Evolutionary conservation across 2,329 filamentous ascomycete species (phyloP).

Genomic region (Chaetothyriales sp.): DNA sequence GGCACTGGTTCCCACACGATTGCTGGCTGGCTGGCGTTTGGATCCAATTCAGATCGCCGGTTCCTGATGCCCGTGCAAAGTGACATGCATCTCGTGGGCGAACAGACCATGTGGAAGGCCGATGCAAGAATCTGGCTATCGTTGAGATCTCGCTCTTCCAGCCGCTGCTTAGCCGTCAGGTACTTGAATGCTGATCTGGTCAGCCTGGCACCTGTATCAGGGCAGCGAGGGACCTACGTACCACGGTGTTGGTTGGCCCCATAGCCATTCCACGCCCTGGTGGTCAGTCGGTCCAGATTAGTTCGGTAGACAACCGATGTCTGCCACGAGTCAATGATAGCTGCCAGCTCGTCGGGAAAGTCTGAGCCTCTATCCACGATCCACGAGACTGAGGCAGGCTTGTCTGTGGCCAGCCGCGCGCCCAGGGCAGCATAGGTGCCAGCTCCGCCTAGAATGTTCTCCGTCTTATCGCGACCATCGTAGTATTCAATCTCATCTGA

Average conservation of each 20-base stretch:
- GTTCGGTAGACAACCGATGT: conserved; percentile 57
- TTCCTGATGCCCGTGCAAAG: conserved; percentile 56
- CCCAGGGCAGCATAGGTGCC: conserved; percentile 78
- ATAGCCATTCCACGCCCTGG: conserved; percentile 86
- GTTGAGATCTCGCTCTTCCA: conserved; percentile 58
- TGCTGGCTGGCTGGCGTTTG: conserved; percentile 41
- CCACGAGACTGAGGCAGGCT: conserved; percentile 63
- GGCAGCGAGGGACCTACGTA: conserved; percentile 8
- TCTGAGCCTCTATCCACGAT: conserved; percentile 80
- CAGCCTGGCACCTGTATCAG: background rate
- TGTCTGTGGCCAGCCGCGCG: conserved; percentile 70
- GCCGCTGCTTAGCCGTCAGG: conserved; percentile 66
- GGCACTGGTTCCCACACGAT: conserved; percentile 96
- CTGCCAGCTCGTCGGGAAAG: conserved; percentile 54
- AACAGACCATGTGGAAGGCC: conserved; percentile 80
- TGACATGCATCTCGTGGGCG: conserved; percentile 57
- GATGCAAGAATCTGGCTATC: conserved; percentile 52
- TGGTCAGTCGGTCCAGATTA: conserved; percentile 56
- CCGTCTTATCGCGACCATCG: conserved; percentile 51
- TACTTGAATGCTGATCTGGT: conserved; percentile 59
- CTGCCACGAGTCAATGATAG: conserved; percentile 56
- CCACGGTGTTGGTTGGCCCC: conserved; percentile 51
- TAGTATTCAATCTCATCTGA: conserved; percentile 83
- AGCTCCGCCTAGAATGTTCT: conserved; percentile 72
- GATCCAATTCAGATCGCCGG: conserved; percentile 27